Base-by-base conservation (phyloP, 2,329 filamentous ascomycete species). In the Diplodia seriata region DNA sequence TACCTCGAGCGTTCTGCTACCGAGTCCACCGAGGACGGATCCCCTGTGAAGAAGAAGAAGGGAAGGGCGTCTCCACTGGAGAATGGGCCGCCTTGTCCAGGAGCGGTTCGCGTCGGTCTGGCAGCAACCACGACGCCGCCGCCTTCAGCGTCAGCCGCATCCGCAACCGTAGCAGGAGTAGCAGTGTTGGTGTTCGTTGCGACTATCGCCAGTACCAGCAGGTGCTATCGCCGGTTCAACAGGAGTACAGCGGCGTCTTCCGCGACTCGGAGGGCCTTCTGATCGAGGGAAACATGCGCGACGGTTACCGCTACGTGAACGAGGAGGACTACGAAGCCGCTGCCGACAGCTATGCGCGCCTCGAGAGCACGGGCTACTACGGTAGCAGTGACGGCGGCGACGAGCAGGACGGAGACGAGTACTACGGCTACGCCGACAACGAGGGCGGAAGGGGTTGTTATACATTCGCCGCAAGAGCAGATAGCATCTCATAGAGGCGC, bases 21-120 rank as follows among this genome's bases (percentile, higher is more conserved):
- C 33, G 26, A 33, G n/a, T 18, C 20, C 4, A 15, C 18, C 6
- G 63, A 55, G 4, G 38, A 15, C 26, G 51, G 31, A 33, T 57
- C 63, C 9, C 53, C 51, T 1, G 53, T 47, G 18, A 66, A 66
- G 63, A 55, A 51, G 53, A 67, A 31, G 18, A 67, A 67, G 47
- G 65, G 65, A 26, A 67, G 18, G 55, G 53, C 54, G 12, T 50
- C 54, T 2, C 53, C 53, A 26, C 23, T 26, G 23, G 23, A 26
- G n/a, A n/a, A n/a, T n/a, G n/a, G n/a, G n/a, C 8, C 15, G 20
- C 18, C 26, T n/a, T 14, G 11, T 56, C 43, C 7, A 47, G 43
- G 43, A 20, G 43, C n/a, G n/a, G 18, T 20, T 47, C 43, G 43
- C 43, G 43, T 47, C 18, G 4, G 43, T 47, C 43, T 20, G 43